Percentiles rank a stretch among this genome's conserved stretches.
Evolutionary conservation across 257 asterid species (phyloP).

Genomic region (Thymus mandschuricus): DNA sequence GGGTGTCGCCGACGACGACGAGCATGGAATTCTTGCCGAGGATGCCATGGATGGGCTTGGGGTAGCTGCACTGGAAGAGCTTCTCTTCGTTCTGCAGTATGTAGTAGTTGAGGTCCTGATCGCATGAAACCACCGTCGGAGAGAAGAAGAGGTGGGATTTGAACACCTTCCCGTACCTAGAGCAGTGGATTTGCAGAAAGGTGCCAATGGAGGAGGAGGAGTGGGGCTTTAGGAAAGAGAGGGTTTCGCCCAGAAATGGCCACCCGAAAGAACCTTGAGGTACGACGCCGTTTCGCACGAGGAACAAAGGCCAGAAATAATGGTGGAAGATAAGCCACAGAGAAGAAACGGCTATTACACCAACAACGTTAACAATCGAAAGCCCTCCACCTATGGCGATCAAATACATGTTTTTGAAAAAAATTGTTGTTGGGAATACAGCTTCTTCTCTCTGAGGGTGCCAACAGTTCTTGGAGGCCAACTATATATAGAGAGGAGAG

Average conservation of each 20-base stretch:
- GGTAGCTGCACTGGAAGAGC: constrained; percentile 70
- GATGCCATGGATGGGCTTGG: constrained; percentile 74
- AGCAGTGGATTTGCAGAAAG: constrained; percentile 63
- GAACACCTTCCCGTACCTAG: constrained; percentile 81
- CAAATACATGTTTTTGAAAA: constrained; percentile 12
- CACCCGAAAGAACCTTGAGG: constrained; percentile 69
- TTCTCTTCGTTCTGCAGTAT: constrained; percentile 71
- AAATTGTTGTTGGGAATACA: background rate
- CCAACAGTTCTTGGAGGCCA: constrained; percentile 32
- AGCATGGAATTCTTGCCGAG: constrained; percentile 70
- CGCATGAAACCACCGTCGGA: constrained; percentile 80
- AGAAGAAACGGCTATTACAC: constrained; percentile 34
- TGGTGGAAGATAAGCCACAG: constrained; percentile 50
- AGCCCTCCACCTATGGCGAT: constrained; percentile 27
- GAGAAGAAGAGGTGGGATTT: constrained; percentile 71
- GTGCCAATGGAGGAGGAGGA: constrained; percentile 65
- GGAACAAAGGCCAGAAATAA: constrained; percentile 69
- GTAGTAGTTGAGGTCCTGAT: constrained; percentile 71
- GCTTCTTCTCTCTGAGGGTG: constrained; percentile 18
- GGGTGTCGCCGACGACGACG: constrained; percentile 68
- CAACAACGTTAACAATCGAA: constrained; percentile 22
- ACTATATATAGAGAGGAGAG: constrained; percentile 39
- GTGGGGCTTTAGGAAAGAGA: constrained; percentile 69
- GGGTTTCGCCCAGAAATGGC: constrained; percentile 80
- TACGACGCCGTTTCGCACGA: constrained; percentile 28